Evolutionary conservation across 179 eudicot genomes (phyloP).

Genomic region (Patellifolia procumbens): DNA sequence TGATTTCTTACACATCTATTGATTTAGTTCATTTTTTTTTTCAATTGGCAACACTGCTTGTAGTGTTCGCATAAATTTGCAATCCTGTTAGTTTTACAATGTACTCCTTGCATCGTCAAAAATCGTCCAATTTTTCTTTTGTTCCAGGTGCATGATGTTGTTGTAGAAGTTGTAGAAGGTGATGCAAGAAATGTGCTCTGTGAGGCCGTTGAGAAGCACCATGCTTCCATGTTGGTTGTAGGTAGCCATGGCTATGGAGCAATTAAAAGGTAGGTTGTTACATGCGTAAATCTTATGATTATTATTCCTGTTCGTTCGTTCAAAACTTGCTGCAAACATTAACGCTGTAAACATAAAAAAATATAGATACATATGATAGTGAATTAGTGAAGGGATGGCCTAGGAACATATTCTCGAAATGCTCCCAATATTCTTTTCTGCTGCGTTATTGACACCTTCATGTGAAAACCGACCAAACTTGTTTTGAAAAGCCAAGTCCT

Average conservation of each 20-base stretch:
- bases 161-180: conserved; percentile 54
- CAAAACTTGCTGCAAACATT: too few species aligned
- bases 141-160: conserved; percentile 50
- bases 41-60: background rate
- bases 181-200: conserved; percentile 79
- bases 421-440: background rate
- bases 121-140: background rate
- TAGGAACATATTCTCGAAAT: background rate
- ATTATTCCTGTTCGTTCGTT: too few species aligned
- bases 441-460: background rate
- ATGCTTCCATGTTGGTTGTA: conserved; percentile 66
- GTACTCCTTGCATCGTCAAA: background rate
- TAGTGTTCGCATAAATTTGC: background rate
- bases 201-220: conserved; percentile 71
- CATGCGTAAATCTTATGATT: background rate
- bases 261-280: conserved; percentile 50
- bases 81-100: background rate
- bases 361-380: background rate
- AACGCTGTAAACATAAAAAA: background rate
- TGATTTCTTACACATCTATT: background rate
- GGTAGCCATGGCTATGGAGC: conserved; percentile 83
- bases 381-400: too few species aligned
- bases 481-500: too few species aligned
- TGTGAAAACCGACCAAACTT: background rate
- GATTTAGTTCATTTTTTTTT: background rate